Base-by-base conservation (phyloP, 108 stramenopile species). In the Discostella stelligeroides region DNA sequence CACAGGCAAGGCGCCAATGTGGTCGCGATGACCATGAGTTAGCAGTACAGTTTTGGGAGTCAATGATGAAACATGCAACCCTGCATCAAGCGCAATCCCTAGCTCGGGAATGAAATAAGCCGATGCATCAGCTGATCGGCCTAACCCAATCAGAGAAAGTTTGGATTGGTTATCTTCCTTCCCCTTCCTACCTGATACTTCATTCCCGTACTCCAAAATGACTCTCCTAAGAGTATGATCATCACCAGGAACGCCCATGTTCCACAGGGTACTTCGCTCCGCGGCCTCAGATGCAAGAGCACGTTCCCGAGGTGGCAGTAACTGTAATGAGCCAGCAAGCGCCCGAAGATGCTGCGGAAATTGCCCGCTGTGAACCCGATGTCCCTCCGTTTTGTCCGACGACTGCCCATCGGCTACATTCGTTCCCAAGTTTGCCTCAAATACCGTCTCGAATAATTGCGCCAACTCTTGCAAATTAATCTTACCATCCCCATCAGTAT, bases 21-120 rank as follows among this genome's bases (percentile, higher is more conserved):
- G 85, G 54, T 86, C 85, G 18, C 85, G 82, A 51, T 86, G 85
- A 12, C 85, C 85, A 59, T 86, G 85, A 13, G 82, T 86, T 40
- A 86, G 49, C 48, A 86, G 41, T 1, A 86, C 85, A 28, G 80
- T 81, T 57, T 55, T 75, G 12, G 82, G 85, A 11, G 60, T 4
- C 13, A 85, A 34, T 17, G 79, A 81, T 54, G 79, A 80, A 15
- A 83, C 73, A 58, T 83, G 79, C 17, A 85, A 29, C 0, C 85
- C 85, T 18, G 82, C 82, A 59, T 85, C 85, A 13, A 85, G 57
- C 7, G 79, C 82, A 15, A 85, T 80, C 4, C 85, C 81, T 39
- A 85, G 46, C 54, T 85, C 85, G 4, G 85, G 85, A 0, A 85
- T 12, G 50, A 83, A 85, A 61, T 85, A 85, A 11, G 82, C 75